Conservation (phyloP, 2,329 filamentous ascomycete species). For the Fusarium napiforme region DNA sequence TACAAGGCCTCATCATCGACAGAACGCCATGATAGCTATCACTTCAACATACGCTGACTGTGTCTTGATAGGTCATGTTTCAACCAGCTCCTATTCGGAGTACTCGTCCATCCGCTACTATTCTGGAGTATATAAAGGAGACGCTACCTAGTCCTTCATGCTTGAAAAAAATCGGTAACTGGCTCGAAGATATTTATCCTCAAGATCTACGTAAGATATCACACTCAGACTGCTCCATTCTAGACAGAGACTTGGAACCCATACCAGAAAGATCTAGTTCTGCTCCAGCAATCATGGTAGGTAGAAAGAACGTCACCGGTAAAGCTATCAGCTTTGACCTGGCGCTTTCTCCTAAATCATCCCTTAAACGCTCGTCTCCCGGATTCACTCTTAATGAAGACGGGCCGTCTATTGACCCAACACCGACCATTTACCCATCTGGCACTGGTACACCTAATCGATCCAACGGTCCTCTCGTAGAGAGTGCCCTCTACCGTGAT, state of each 20-base stretch:
- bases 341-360: background rate
- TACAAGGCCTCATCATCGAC: background rate
- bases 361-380: background rate
- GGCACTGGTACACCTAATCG: background rate
- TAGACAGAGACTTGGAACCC: background rate
- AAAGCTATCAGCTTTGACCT: background rate
- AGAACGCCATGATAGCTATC: background rate
- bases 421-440: background rate
- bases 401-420: background rate
- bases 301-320: background rate
- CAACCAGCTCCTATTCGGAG: background rate
- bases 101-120: background rate
- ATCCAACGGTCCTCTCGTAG: slow-evolving; percentile 1
- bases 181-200: slow-evolving; percentile 19
- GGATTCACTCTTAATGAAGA: background rate
- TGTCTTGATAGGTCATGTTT: slow-evolving; percentile 4
- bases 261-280: background rate
- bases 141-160: background rate
- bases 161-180: background rate
- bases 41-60: background rate
- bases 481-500: background rate
- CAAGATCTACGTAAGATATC: background rate
- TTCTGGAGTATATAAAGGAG: slow-evolving; percentile 4
- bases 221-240: background rate
- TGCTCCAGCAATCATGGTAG: background rate